These are phyloP conservation scores for Coriaria nepalensis DNA, from an alignment of 306 rosid species.

Conservation along the genomic window DNA sequence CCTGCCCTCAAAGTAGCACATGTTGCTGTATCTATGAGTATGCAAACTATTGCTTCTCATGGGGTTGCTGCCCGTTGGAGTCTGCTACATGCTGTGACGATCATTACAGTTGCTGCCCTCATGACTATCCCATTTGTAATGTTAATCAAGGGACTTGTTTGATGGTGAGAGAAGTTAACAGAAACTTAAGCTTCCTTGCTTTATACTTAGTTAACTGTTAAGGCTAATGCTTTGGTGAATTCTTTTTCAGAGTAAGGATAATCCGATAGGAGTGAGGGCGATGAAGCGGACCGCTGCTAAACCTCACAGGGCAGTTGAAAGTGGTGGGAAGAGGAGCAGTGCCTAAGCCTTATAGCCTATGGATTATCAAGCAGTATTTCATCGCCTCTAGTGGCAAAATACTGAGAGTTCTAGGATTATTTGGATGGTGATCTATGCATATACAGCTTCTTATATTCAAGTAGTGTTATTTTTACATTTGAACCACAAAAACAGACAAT, in stretches of 20 bases:
- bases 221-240: constrained; percentile 1
- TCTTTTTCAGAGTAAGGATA: constrained; percentile 44
- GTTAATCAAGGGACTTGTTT: constrained; percentile 39
- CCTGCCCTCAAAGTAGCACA: constrained; percentile 43
- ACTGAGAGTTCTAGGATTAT: constrained; percentile 17
- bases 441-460: constrained; percentile 17
- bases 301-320: constrained; percentile 34
- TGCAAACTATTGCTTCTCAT: constrained; percentile 39
- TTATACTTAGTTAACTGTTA: background rate
- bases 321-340: constrained; percentile 25
- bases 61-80: constrained; percentile 98
- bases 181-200: background rate
- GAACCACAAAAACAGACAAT: constrained; percentile 6
- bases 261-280: constrained; percentile 73
- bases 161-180: constrained; percentile 23
- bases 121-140: constrained; percentile 63
- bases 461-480: constrained; percentile 12
- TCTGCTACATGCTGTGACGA: constrained; percentile 91
- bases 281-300: constrained; percentile 59
- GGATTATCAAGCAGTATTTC: background rate
- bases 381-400: background rate
- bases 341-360: constrained; percentile 23
- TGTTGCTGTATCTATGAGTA: constrained; percentile 65
- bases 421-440: constrained; percentile 37
- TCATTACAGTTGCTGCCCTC: constrained; percentile 81